Evolutionary conservation across 768 basidiomycete species (phyloP).

Genomic region (Paxillus involutus): DNA sequence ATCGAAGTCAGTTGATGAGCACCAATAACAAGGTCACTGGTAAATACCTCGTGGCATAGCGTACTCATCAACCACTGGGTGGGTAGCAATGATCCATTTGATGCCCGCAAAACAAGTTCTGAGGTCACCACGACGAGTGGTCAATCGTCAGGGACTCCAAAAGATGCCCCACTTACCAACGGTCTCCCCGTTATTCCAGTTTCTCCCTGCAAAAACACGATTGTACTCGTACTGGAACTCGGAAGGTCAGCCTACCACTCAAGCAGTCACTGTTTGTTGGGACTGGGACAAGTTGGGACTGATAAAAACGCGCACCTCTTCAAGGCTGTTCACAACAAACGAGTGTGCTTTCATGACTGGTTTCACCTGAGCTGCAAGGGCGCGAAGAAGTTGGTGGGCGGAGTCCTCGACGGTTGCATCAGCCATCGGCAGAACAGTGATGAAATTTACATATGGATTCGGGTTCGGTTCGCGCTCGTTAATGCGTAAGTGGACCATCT

Average conservation of each 20-base stretch:
- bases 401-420: conserved; percentile 53
- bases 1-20: conserved; percentile 1
- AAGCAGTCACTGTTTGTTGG: neutral
- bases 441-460: conserved; percentile 78
- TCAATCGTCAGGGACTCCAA: neutral
- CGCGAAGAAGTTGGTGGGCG: conserved; percentile 70
- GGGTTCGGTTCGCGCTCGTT: conserved; percentile 73
- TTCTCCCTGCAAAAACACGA: conserved; percentile 74
- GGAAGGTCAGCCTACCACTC: neutral
- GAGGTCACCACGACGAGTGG: neutral
- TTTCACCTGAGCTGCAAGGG: conserved; percentile 79
- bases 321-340: conserved; percentile 73
- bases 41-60: conserved; percentile 76
- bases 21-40: conserved; percentile 9
- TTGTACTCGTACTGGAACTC: conserved; percentile 71
- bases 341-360: conserved; percentile 83
- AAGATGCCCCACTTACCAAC: conserved; percentile 48
- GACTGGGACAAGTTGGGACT: neutral
- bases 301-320: conserved; percentile 55
- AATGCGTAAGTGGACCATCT: conserved; percentile 68
- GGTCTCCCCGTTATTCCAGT: conserved; percentile 84
- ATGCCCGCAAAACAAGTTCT: conserved; percentile 76
- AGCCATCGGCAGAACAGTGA: conserved; percentile 50
- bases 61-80: conserved; percentile 72
- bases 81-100: conserved; percentile 60